phyloP scores from a whole-genome alignment of 345 rosid genomes.

The Angophora floribunda region DNA sequence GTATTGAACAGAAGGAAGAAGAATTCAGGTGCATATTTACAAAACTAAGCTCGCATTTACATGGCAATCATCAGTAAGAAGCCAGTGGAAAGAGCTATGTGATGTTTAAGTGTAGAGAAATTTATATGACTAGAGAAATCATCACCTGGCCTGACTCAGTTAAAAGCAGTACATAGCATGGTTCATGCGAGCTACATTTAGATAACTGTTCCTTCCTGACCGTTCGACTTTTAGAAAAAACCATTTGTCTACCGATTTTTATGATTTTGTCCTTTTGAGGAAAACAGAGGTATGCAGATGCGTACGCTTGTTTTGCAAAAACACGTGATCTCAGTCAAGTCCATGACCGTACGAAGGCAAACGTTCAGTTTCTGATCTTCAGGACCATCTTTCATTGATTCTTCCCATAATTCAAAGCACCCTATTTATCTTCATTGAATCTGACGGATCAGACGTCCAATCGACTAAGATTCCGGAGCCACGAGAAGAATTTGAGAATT shows the following conservation, averaged over 20 bases:
- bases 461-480: neutral
- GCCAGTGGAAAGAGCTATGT: neutral
- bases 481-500: neutral
- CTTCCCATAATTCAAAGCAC: neutral
- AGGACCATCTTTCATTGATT: neutral
- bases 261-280: neutral
- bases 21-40: neutral
- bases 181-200: neutral
- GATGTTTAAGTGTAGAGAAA: neutral
- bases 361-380: neutral
- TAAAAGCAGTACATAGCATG: neutral
- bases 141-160: neutral
- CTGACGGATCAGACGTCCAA: neutral
- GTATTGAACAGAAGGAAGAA: neutral
- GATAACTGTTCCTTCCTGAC: neutral
- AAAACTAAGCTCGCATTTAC: neutral
- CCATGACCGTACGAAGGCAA: neutral
- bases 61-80: neutral
- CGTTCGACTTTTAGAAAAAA: neutral
- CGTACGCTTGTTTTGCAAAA: neutral
- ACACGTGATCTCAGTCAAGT: neutral
- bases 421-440: neutral
- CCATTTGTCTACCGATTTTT: neutral
- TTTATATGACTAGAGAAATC: neutral
- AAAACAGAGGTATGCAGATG: neutral